phyloP scores from a whole-genome alignment of 179 eudicot genomes.

The Silene coronaria region DNA sequence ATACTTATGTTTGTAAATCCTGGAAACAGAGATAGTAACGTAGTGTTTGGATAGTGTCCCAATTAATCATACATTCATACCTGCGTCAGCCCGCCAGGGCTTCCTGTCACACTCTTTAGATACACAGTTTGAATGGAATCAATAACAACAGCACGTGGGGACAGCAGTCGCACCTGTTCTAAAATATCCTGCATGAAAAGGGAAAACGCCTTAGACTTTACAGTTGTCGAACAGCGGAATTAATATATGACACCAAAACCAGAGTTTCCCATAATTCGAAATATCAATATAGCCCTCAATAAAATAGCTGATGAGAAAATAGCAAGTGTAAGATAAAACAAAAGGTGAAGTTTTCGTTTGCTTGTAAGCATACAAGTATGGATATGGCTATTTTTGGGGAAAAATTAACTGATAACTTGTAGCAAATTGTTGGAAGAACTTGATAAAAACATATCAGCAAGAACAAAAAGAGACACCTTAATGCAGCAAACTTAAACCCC shows the following conservation, averaged over 20 bases:
- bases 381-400: not conserved
- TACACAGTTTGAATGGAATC: conserved; percentile 96
- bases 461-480: not conserved
- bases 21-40: not conserved
- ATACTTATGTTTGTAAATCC: no score
- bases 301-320: not conserved
- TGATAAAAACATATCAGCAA: not conserved
- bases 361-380: not conserved
- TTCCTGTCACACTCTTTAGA: conserved; percentile 67
- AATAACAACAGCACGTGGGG: conserved; percentile 72
- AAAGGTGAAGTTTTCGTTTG: not conserved
- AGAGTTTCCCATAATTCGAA: not conserved
- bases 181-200: conserved; percentile 56
- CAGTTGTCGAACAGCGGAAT: not conserved
- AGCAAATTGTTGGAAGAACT: not conserved
- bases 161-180: conserved; percentile 50
- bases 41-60: not conserved
- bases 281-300: not conserved
- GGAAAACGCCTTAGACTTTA: conserved; percentile 13
- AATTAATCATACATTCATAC: conserved; percentile 27
- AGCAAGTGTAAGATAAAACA: not conserved
- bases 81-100: conserved; percentile 83
- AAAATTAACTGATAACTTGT: not conserved
- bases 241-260: not conserved
- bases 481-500: not conserved